Evolutionary conservation across 768 basidiomycete species (phyloP), one percentile per base, ranked within the genome.

Genomic region (Termitomyces heimii): DNA sequence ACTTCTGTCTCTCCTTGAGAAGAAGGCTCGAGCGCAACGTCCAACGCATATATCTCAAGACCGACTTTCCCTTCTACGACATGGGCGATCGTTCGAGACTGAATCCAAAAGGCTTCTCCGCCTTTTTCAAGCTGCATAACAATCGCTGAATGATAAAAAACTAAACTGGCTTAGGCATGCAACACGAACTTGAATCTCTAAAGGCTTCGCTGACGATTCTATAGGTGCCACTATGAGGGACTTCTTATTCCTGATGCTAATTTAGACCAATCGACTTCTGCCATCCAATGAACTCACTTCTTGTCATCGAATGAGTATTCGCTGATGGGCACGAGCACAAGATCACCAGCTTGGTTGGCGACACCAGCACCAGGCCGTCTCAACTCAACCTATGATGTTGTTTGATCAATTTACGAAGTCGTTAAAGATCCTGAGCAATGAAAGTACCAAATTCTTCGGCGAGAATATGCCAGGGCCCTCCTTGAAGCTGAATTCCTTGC

Each of bases 51-150:
- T 37, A 94, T 70, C 42, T 83, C 76, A 20, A 84, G 76, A 26
- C 77, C 74, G 50, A 81, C 81, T 29, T 79, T 75, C 5, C 74
- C 76, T 64, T 79, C 79, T 24, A 88, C 80, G 53, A 85, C 82
- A 54, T 89, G 85, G 1, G 78, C 89, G 57, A 94, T 68, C n/a
- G 86, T 89, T 44, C 82, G 78, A 2, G 78, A 71, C 51, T 84
- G 80, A 13, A 94, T 76, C 92, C 92, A 94, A 72, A 94, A 92
- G 2, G 79, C 78, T 45, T 89, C 85, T 22, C 89, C 90, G 9
- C 83, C 88, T 48, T 83, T 81, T 24, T 80, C 73, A 37, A 92
- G 77, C 74, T 81, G 63, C 16, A 20, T n/a, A 37, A 29, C 9
- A 1, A 24, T 32, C 3, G 22, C n/a, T 45, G 2, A 45, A 29